phyloP scores from a whole-genome alignment of 345 rosid genomes.

The Noccaea bulbosa region DNA sequence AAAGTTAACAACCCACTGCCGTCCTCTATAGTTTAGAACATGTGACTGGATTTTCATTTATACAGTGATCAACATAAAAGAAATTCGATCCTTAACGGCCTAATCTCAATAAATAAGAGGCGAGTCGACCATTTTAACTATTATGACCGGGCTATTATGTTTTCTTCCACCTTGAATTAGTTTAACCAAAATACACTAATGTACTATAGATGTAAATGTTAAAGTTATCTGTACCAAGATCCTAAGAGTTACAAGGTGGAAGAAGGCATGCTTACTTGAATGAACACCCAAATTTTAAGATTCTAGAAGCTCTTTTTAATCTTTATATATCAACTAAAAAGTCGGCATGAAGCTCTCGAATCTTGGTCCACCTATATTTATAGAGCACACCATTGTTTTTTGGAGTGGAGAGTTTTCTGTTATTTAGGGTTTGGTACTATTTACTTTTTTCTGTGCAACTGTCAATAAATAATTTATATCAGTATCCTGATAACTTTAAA shows the following conservation, averaged over 20 bases:
- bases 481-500: neutral
- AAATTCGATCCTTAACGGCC: neutral
- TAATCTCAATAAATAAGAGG: neutral
- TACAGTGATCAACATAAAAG: neutral
- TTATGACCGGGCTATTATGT: neutral
- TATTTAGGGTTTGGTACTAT: slow-evolving; percentile 25
- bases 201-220: neutral
- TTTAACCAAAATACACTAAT: neutral
- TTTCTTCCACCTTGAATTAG: neutral
- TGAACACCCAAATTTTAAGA: slow-evolving; percentile 15
- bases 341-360: slow-evolving; percentile 39
- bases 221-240: slow-evolving; percentile 8
- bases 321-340: slow-evolving; percentile 23
- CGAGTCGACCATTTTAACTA: neutral
- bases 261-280: slow-evolving; percentile 32
- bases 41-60: neutral
- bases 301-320: slow-evolving; percentile 22
- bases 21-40: slow-evolving; percentile 29
- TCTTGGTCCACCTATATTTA: slow-evolving; percentile 34
- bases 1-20: slow-evolving; percentile 31
- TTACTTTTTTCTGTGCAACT: slow-evolving; percentile 25
- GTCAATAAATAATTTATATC: slow-evolving; percentile 2
- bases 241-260: slow-evolving; percentile 20
- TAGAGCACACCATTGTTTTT: slow-evolving; percentile 16
- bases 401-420: slow-evolving; percentile 10